Conservation (phyloP, 1,284 basidiomycete species). For the Ceratobasidium sp. region DNA sequence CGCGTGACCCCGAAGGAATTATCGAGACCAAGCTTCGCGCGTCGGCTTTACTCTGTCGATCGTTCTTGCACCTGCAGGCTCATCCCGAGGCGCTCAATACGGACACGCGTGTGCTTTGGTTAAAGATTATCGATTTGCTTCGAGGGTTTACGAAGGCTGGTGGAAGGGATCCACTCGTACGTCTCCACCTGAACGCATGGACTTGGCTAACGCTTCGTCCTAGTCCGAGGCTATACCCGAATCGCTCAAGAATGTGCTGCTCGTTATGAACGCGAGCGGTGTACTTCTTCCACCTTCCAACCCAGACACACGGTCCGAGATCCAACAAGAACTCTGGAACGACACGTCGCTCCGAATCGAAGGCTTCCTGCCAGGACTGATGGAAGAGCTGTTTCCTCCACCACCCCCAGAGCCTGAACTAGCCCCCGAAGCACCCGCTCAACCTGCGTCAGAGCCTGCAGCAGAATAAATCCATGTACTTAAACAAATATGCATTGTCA, state of each 20-base stretch:
- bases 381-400: slow-evolving; percentile 68
- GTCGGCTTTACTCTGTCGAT: slow-evolving; percentile 89
- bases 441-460: slow-evolving; percentile 13
- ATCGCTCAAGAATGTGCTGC: slow-evolving; percentile 93
- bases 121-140: slow-evolving; percentile 88
- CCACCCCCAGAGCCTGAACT: slow-evolving; percentile 46
- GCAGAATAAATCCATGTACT: not conserved
- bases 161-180: slow-evolving; percentile 83
- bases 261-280: slow-evolving; percentile 92
- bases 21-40: slow-evolving; percentile 88
- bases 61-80: slow-evolving; percentile 88
- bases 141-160: slow-evolving; percentile 89
- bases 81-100: slow-evolving; percentile 53
- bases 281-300: slow-evolving; percentile 75
- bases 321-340: slow-evolving; percentile 80
- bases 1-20: slow-evolving; percentile 84
- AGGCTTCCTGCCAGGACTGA: slow-evolving; percentile 86
- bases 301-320: slow-evolving; percentile 50
- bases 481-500: slow-evolving; percentile 4
- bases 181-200: slow-evolving; percentile 48
- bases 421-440: too few relatives aligned
- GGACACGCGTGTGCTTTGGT: slow-evolving; percentile 83
- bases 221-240: slow-evolving; percentile 81
- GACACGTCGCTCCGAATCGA: slow-evolving; percentile 85
- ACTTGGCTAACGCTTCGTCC: not conserved